Percentiles rank a stretch among this genome's conserved stretches.
Conservation (phyloP, 176 grass and related monocot genomes). For the Oryza australiensis region DNA sequence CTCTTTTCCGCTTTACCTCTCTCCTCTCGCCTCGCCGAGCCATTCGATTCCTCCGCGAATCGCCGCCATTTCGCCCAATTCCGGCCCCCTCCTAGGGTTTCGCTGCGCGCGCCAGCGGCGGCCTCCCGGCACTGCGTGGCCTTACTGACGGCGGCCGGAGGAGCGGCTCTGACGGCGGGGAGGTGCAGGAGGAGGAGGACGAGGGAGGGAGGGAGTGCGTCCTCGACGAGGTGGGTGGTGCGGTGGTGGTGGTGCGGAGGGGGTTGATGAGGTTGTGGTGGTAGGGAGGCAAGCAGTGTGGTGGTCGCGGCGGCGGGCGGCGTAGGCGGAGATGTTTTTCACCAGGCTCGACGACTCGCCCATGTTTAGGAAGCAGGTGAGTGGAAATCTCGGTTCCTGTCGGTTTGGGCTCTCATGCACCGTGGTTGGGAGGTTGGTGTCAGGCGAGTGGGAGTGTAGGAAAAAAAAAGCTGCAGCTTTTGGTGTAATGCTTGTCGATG, state of each 20-base stretch:
- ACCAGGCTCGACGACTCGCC: slow-evolving; percentile 96
- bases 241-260: background rate
- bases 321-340: slow-evolving; percentile 73
- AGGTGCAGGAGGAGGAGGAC: background rate
- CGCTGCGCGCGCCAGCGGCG: background rate
- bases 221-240: background rate
- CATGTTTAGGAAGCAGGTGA: slow-evolving; percentile 98
- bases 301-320: slow-evolving; percentile 25
- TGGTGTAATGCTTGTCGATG: slow-evolving; percentile 33
- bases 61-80: slow-evolving; percentile 47
- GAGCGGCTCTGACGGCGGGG: background rate
- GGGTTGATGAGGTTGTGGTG: slow-evolving; percentile 45
- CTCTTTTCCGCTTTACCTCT: slow-evolving; percentile 34
- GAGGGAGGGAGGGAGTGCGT: background rate
- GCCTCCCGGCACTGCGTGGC: background rate
- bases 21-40: slow-evolving; percentile 31
- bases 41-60: slow-evolving; percentile 45
- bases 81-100: slow-evolving; percentile 49
- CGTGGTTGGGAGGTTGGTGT: slow-evolving; percentile 10
- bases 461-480: slow-evolving; percentile 19
- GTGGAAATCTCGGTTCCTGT: slow-evolving; percentile 35
- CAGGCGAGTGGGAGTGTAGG: background rate
- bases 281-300: background rate
- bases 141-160: background rate
- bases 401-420: background rate